Evolutionary conservation across 345 rosid species (phyloP).

Genomic region (Theobroma cacao): DNA sequence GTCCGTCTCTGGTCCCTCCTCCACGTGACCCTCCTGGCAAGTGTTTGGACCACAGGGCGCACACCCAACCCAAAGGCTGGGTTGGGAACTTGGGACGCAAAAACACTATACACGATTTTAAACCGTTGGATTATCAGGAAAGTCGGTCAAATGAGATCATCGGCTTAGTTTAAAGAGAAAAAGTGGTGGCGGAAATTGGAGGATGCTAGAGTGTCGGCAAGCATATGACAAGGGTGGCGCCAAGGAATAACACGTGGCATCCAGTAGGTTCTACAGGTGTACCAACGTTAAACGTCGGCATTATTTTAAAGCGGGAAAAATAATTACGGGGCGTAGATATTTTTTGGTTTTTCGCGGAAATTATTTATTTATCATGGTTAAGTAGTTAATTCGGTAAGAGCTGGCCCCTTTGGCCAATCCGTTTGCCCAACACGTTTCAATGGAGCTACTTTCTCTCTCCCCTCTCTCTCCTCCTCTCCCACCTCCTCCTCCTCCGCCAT

Average conservation of each 20-base stretch:
- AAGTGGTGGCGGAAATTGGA: not conserved
- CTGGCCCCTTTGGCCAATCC: conserved; percentile 9
- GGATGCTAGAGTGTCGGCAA: not conserved
- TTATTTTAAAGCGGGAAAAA: not conserved
- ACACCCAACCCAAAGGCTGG: not conserved
- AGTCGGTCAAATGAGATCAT: not conserved
- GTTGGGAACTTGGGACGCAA: not conserved
- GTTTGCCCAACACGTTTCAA: conserved; percentile 32
- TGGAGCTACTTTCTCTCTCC: conserved; percentile 30
- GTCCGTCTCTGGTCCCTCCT: not conserved
- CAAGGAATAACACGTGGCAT: not conserved
- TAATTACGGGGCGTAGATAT: not conserved
- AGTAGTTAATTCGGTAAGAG: conserved; percentile 26
- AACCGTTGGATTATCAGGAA: not conserved
- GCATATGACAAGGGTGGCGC: not conserved
- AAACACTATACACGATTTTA: too few species aligned
- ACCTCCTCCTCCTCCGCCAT: conserved; percentile 19
- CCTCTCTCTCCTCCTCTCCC: conserved; percentile 26
- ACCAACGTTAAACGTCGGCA: not conserved
- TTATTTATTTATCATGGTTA: conserved; percentile 9
- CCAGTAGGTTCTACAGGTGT: not conserved
- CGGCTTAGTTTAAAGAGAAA: not conserved
- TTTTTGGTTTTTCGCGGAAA: not conserved
- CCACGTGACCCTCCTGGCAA: not conserved
- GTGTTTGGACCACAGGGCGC: conserved; percentile 1